Percentiles rank a stretch among this genome's conserved stretches.
phyloP scores from a whole-genome alignment of 306 rosid species.

The Castanospermum australe region DNA sequence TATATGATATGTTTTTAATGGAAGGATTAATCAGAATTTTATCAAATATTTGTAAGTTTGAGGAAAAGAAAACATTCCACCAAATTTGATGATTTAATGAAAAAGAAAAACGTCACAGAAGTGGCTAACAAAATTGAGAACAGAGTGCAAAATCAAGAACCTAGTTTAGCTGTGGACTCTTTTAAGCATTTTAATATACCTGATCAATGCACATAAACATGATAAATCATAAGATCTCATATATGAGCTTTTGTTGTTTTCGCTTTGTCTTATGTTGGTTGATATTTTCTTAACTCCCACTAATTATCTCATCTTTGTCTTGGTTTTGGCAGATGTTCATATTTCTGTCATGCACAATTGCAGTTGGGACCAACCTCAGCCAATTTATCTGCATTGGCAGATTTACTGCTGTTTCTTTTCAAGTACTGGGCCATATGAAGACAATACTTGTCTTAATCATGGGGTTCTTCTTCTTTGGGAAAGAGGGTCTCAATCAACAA shows the following conservation, averaged over 20 bases:
- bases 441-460: slow-evolving; percentile 64
- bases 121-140: background rate
- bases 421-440: slow-evolving; percentile 81
- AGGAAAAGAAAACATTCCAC: background rate
- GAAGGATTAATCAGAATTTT: background rate
- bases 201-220: background rate
- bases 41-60: background rate
- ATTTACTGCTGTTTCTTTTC: slow-evolving; percentile 74
- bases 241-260: background rate
- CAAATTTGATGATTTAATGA: background rate
- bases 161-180: background rate
- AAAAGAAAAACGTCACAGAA: background rate
- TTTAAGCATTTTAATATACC: background rate
- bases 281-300: background rate
- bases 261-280: background rate
- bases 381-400: slow-evolving; percentile 80
- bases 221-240: background rate
- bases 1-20: background rate
- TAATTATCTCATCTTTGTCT: background rate
- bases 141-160: background rate
- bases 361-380: slow-evolving; percentile 77
- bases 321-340: slow-evolving; percentile 52
- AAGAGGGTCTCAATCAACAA: slow-evolving; percentile 63
- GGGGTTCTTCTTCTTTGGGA: slow-evolving; percentile 80
- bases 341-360: slow-evolving; percentile 62